phyloP scores from a whole-genome alignment of 192 early-diverging fungal species.

The Backusella mclennaniae region DNA sequence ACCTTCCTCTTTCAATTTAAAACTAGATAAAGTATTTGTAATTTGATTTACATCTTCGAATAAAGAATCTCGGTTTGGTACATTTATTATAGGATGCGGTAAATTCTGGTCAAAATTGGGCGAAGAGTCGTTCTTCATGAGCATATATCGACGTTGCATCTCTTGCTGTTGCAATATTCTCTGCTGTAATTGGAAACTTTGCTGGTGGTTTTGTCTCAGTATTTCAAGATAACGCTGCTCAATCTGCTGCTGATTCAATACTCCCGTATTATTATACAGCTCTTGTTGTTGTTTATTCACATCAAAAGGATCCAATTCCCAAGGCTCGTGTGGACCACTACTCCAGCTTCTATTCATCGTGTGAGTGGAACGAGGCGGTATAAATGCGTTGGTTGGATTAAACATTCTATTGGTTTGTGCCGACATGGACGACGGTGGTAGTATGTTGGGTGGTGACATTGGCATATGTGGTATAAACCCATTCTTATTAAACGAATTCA shows the following conservation, averaged over 20 bases:
- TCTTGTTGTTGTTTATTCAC: neutral
- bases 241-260: constrained; percentile 22
- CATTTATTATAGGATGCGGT: neutral
- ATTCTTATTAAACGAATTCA: neutral
- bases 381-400: neutral
- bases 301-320: neutral
- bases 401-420: neutral
- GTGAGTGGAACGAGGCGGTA: neutral
- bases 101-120: neutral
- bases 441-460: neutral
- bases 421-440: neutral
- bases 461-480: neutral
- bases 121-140: neutral
- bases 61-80: neutral
- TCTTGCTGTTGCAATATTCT: neutral
- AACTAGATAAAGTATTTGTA: neutral
- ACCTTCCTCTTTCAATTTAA: constrained; percentile 34
- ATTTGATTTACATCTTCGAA: neutral
- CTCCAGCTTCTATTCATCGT: neutral
- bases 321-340: neutral
- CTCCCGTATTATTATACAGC: neutral
- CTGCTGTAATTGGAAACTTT: constrained; percentile 30
- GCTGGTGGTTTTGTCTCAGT: constrained; percentile 35
- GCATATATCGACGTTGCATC: neutral
- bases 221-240: constrained; percentile 38